These are phyloP conservation scores for Aspergillus jensenii DNA, from an alignment of 2,329 filamentous ascomycete genomes.

Conservation along the genomic window DNA sequence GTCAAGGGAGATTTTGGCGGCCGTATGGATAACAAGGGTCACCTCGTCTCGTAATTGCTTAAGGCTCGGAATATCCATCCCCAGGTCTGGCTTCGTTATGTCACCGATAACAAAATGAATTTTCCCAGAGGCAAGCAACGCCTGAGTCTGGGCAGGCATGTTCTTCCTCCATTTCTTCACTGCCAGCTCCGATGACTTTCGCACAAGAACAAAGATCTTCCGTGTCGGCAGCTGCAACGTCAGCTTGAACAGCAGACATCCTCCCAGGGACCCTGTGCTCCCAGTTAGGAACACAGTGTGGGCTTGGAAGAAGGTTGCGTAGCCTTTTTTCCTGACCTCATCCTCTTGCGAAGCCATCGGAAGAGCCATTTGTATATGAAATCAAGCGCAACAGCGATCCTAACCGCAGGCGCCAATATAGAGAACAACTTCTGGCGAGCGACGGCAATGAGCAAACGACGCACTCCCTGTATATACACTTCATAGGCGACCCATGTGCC, in stretches of 20 bases:
- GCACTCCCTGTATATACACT: neutral
- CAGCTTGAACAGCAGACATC: slow-evolving; percentile 35
- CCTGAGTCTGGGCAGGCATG: slow-evolving; percentile 29
- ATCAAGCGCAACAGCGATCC: neutral
- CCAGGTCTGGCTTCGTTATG: slow-evolving; percentile 26
- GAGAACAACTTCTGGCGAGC: too few species aligned
- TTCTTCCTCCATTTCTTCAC: slow-evolving; percentile 28
- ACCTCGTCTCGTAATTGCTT: slow-evolving; percentile 25
- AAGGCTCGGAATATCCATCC: slow-evolving; percentile 19
- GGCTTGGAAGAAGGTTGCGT: slow-evolving; percentile 24
- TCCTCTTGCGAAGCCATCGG: slow-evolving; percentile 15
- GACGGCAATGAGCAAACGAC: neutral
- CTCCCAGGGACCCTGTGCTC: slow-evolving; percentile 32
- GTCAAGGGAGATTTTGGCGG: slow-evolving; percentile 33
- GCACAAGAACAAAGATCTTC: slow-evolving; percentile 31
- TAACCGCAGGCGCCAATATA: neutral
- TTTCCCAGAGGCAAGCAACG: slow-evolving; percentile 26
- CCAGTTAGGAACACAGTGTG: slow-evolving; percentile 33
- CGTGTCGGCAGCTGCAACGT: slow-evolving; percentile 32
- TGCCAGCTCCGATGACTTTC: slow-evolving; percentile 23
- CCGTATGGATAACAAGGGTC: slow-evolving; percentile 33
- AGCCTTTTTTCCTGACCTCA: slow-evolving; percentile 25
- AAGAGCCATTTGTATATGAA: neutral
- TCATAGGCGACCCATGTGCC: slow-evolving; percentile 2
- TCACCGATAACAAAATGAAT: slow-evolving; percentile 31